phyloP scores from a whole-genome alignment of 768 basidiomycete species.

The Serendipita sp. region DNA sequence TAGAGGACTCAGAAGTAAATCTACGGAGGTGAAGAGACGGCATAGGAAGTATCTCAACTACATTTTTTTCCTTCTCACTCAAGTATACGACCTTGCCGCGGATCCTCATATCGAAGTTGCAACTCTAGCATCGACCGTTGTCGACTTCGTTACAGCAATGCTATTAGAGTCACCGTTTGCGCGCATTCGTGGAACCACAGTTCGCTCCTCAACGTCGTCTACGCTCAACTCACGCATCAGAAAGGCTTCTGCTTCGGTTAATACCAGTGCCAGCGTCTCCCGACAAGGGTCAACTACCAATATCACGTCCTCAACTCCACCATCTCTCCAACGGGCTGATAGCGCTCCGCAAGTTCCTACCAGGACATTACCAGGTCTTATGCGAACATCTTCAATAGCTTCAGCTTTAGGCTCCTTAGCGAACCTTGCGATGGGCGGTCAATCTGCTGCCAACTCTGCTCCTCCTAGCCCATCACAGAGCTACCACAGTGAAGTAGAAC shows the following conservation, averaged over 20 bases:
- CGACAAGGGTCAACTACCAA: neutral
- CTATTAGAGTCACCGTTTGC: constrained; percentile 82
- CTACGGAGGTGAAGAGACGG: constrained; percentile 53
- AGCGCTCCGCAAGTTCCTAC: neutral
- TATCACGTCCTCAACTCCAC: neutral
- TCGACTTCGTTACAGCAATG: constrained; percentile 84
- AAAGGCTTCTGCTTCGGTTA: neutral
- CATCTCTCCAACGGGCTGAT: neutral
- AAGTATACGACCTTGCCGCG: constrained; percentile 76
- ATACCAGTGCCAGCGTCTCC: neutral
- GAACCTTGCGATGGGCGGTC: neutral
- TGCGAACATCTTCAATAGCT: neutral
- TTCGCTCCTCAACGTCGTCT: constrained; percentile 34
- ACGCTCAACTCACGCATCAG: constrained; percentile 4
- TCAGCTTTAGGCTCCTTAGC: neutral
- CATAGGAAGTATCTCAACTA: constrained; percentile 76
- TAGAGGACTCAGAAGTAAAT: constrained; percentile 43
- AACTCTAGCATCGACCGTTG: constrained; percentile 73
- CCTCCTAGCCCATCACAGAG: constrained; percentile 23
- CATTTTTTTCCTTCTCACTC: constrained; percentile 84
- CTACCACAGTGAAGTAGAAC: constrained; percentile 20
- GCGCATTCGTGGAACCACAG: constrained; percentile 49
- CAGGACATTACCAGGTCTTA: neutral
- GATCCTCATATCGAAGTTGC: constrained; percentile 92
- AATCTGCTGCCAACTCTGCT: constrained; percentile 7